These are phyloP conservation scores for Neofusicoccum parvum DNA, from an alignment of 2,329 filamentous ascomycete species.

Conservation along the genomic window DNA sequence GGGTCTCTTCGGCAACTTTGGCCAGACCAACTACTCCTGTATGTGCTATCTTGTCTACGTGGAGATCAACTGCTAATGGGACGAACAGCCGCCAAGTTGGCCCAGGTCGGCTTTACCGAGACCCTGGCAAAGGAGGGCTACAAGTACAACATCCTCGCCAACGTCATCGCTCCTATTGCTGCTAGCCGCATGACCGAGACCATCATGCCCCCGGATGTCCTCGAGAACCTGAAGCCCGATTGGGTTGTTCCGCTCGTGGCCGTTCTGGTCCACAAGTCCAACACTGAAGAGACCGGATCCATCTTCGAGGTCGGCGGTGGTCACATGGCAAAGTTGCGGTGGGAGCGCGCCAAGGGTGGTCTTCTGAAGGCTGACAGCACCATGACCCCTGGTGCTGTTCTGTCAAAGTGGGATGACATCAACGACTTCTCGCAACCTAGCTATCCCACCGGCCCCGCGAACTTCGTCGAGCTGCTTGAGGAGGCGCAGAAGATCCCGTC, in stretches of 20 bases:
- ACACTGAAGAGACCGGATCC: slow-evolving; percentile 77
- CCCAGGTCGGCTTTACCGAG: slow-evolving; percentile 95
- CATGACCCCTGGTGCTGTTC: slow-evolving; percentile 83
- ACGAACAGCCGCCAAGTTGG: slow-evolving; percentile 79
- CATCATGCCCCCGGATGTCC: slow-evolving; percentile 90
- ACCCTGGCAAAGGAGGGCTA: slow-evolving; percentile 94
- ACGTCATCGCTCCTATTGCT: slow-evolving; percentile 93
- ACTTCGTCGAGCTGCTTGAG: slow-evolving; percentile 86
- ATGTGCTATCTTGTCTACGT: slow-evolving; percentile 28
- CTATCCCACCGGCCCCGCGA: slow-evolving; percentile 80
- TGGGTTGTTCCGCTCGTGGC: slow-evolving; percentile 95
- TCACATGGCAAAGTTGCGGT: slow-evolving; percentile 88
- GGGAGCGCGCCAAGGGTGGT: slow-evolving; percentile 89
- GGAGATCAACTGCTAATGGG: slow-evolving; percentile 29
- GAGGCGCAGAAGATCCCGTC: slow-evolving; percentile 76
- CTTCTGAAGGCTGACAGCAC: slow-evolving; percentile 85
- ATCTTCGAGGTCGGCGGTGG: slow-evolving; percentile 96
- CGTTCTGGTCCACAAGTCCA: slow-evolving; percentile 81
- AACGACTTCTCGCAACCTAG: slow-evolving; percentile 82
- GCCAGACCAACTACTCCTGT: slow-evolving; percentile 92
- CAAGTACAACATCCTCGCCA: slow-evolving; percentile 97
- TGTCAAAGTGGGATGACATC: slow-evolving; percentile 87
- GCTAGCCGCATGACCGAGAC: slow-evolving; percentile 95
- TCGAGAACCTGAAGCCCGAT: slow-evolving; percentile 83
- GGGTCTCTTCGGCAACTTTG: slow-evolving; percentile 92